Conservation (phyloP, 352 stramenopile species). For the Globisporangium abappressorium region DNA sequence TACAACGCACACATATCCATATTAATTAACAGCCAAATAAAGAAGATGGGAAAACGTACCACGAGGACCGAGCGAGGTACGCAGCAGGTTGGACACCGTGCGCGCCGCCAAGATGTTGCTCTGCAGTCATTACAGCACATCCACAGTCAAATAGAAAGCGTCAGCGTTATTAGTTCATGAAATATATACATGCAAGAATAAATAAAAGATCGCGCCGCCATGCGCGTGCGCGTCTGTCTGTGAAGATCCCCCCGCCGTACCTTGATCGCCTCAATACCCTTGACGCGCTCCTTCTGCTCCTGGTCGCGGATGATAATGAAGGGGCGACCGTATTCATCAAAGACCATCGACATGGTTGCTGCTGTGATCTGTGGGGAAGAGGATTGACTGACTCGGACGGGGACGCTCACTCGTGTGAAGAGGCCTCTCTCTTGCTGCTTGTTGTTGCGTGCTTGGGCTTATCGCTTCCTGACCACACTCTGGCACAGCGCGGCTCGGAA, state of each 20-base stretch:
- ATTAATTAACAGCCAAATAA: neutral
- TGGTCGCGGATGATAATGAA: constrained; percentile 99
- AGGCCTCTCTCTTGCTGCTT: neutral
- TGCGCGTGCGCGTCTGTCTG: neutral
- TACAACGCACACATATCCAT: neutral
- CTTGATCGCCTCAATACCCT: constrained; percentile 98
- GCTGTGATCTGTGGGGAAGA: neutral
- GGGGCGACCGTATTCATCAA: constrained; percentile 99
- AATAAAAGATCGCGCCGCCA: neutral
- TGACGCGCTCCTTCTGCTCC: constrained; percentile 97
- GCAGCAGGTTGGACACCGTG: constrained; percentile 95
- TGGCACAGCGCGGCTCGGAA: neutral
- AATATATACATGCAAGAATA: neutral
- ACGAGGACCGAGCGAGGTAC: constrained; percentile 97
- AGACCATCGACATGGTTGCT: constrained; percentile 87
- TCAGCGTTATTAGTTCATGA: neutral
- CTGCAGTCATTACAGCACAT: constrained; percentile 26
- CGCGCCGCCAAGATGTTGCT: constrained; percentile 98
- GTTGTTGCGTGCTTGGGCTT: neutral
- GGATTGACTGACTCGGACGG: neutral
- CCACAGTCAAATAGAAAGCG: neutral
- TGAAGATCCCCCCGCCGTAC: constrained; percentile 27
- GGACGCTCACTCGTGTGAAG: neutral
- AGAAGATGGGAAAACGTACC: constrained; percentile 40
- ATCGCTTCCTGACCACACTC: constrained; percentile 1